Evolutionary conservation across 1,284 basidiomycete genomes (phyloP), one percentile per base, ranked within the genome.

Genomic region (Coniferiporia sulphurascens): DNA sequence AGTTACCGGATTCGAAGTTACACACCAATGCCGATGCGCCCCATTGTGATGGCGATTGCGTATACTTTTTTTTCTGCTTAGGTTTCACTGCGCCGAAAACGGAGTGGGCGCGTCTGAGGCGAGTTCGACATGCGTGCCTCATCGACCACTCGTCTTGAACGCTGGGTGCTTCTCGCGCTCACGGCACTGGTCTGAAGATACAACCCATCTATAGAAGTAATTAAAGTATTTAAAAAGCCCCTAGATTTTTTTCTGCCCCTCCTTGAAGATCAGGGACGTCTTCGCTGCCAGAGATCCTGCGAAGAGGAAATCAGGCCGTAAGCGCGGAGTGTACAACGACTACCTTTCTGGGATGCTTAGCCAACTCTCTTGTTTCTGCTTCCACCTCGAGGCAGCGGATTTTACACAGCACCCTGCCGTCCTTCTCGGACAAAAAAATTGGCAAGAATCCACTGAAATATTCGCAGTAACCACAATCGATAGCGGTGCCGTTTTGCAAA

Each of bases 71-170:
- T 34, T 21, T n/a, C n/a, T 60, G 59, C 56, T 62, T 58, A 62
- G 60, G 59, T 62, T 62, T 62, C 60, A 62, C 27, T 48, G 56
- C 60, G 60, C 56, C 56, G 50, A 8, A 62, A 62, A 62, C 60
- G 60, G 60, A 62, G 50, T 38, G 22, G 48, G 21, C 43, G 22
- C 19, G 15, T 41, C 15, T 15, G 38, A 41, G 9, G 38, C 38
- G 15, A 41, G 15, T 8, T 15, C 38, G n/a, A 5, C 52, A 17
- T 13, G 6, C 19, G 52, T 59, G 50, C 57, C 58, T 59, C 53
- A n/a, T 55, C 45, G n/a, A 10, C 51, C 36, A 12, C 46, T 56
- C 49, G 32, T 19, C 44, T 46, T 48, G 43, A 46, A 45, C 22
- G 43, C 43, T 45, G 54, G 13, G 17, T 34, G 49, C 49, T 32